phyloP scores from a whole-genome alignment of 2,329 filamentous ascomycete genomes.

The Pseudocercospora cruenta region DNA sequence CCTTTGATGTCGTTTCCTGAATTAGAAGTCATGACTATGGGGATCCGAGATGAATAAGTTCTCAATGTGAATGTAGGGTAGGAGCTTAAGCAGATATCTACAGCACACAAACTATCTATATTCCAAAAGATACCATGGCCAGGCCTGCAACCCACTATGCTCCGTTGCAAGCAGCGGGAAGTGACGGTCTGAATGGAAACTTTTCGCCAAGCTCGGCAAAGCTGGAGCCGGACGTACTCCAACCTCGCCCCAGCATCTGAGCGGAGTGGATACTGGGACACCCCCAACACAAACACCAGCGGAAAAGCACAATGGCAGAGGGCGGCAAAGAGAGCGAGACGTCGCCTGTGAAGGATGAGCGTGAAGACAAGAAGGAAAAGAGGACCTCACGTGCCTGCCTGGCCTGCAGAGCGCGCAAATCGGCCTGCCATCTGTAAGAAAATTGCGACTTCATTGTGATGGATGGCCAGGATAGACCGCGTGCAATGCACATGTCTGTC shows the following conservation, averaged over 20 bases:
- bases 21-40: constrained; percentile 13
- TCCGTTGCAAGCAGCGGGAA: not conserved
- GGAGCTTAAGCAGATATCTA: not conserved
- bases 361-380: constrained; percentile 28
- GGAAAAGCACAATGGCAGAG: not conserved
- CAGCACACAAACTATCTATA: not conserved
- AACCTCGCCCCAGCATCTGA: not conserved
- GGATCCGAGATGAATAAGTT: not conserved
- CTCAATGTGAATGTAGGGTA: not conserved
- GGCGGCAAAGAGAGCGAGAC: not conserved
- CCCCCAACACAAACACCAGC: not conserved
- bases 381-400: constrained; percentile 46
- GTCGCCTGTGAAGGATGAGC: constrained; percentile 12
- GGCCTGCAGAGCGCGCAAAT: constrained; percentile 55
- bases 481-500: not conserved
- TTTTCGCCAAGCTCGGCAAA: constrained; percentile 5
- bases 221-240: not conserved
- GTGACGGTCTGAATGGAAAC: not conserved
- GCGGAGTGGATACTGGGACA: not conserved
- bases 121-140: not conserved
- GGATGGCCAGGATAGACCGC: not conserved
- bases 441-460: not conserved
- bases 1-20: constrained; percentile 48
- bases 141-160: not conserved
- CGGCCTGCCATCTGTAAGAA: constrained; percentile 56